Evolutionary conservation across 306 rosid genomes (phyloP).

Genomic region (Vachellia pachyceras): DNA sequence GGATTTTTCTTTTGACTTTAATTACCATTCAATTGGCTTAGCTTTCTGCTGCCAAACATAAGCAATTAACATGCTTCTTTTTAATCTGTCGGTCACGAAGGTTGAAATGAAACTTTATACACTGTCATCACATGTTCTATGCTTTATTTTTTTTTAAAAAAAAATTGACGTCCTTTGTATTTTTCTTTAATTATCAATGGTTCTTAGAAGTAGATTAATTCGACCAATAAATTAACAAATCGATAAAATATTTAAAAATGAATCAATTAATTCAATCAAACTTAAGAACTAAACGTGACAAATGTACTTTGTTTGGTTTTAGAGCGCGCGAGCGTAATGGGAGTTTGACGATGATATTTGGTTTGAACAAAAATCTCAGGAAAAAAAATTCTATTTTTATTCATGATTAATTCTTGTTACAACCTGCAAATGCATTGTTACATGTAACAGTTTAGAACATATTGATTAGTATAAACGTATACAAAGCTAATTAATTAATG

Average conservation of each 20-base stretch:
- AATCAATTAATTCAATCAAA: not conserved
- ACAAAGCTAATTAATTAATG: not conserved
- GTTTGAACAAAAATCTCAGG: no score
- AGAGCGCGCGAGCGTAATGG: no score
- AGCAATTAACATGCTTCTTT: not conserved
- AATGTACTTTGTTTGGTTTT: not conserved
- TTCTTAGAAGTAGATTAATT: not conserved
- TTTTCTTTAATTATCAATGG: not conserved
- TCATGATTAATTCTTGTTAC: no score
- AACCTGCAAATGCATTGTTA: not conserved
- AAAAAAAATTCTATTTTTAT: no score
- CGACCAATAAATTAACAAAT: not conserved
- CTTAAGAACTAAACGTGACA: not conserved
- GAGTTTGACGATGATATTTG: not conserved
- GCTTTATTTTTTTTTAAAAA: not conserved
- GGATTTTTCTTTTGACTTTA: constrained; percentile 32
- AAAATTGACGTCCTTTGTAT: not conserved
- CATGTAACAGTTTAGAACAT: not conserved
- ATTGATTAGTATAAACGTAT: not conserved
- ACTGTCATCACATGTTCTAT: not conserved
- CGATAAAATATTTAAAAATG: not conserved
- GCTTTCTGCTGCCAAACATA: not conserved
- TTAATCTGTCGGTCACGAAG: not conserved
- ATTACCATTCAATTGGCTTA: not conserved
- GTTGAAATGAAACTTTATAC: not conserved